These are phyloP conservation scores for Lepidium aucheri DNA, from an alignment of 345 rosid genomes.

Conservation along the genomic window DNA sequence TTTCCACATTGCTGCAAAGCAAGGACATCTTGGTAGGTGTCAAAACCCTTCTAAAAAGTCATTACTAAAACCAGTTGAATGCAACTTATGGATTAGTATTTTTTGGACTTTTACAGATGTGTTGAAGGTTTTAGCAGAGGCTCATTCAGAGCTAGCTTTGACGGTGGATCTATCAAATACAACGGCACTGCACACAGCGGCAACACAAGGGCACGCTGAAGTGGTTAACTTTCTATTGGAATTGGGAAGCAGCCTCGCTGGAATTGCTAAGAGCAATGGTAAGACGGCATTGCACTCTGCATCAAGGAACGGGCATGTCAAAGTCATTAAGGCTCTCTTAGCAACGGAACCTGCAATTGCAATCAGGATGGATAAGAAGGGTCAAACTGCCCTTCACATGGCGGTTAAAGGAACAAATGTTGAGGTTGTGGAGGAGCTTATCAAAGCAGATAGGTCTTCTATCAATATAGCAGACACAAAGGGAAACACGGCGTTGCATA, in stretches of 20 bases:
- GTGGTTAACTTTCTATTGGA: constrained; percentile 49
- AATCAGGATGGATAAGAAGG: constrained; percentile 63
- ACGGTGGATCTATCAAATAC: constrained; percentile 75
- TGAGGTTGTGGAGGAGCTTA: constrained; percentile 55
- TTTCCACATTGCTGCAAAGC: constrained; percentile 92
- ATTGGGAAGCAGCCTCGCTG: constrained; percentile 60
- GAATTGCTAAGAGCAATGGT: constrained; percentile 76
- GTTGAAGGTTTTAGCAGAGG: constrained; percentile 56
- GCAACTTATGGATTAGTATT: neutral
- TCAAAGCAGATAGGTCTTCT: constrained; percentile 45
- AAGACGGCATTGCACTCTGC: constrained; percentile 80
- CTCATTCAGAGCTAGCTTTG: constrained; percentile 74
- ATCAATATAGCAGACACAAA: constrained; percentile 60
- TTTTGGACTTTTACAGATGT: constrained; percentile 37
- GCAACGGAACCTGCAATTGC: constrained; percentile 48
- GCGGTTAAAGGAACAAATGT: constrained; percentile 71
- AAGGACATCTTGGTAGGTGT: constrained; percentile 69
- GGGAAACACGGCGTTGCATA: constrained; percentile 70
- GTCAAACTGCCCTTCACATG: constrained; percentile 91
- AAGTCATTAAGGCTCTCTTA: constrained; percentile 53
- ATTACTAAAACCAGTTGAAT: neutral
- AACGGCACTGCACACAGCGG: constrained; percentile 74
- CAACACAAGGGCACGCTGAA: constrained; percentile 69
- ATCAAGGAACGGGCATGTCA: constrained; percentile 69
- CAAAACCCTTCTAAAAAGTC: neutral